Percentiles rank a stretch among this genome's conserved stretches.
These are phyloP conservation scores for Sporothrix curviconia DNA, from an alignment of 2,329 filamentous ascomycete species.

Conservation along the genomic window DNA sequence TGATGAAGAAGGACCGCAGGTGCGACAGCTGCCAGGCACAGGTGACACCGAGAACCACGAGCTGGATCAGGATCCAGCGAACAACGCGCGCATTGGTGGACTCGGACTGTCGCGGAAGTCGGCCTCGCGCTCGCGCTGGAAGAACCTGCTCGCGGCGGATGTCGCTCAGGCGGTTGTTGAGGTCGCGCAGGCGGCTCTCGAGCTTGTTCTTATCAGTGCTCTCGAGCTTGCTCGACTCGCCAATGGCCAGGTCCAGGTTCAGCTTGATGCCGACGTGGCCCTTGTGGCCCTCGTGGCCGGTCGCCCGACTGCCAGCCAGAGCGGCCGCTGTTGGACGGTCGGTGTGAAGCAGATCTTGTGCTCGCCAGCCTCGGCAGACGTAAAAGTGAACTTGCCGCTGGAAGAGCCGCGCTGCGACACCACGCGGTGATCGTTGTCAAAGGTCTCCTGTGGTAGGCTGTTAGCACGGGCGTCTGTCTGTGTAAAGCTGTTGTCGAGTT, in stretches of 20 bases:
- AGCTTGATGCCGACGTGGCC: slow-evolving; percentile 74
- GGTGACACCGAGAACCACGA: slow-evolving; percentile 74
- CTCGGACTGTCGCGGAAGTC: slow-evolving; percentile 97
- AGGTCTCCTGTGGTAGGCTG: slow-evolving; percentile 58
- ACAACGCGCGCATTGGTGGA: slow-evolving; percentile 85
- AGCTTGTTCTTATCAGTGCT: slow-evolving; percentile 91
- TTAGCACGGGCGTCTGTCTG: neutral
- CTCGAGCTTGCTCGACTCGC: slow-evolving; percentile 89
- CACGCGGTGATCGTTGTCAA: slow-evolving; percentile 96
- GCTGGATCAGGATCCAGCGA: slow-evolving; percentile 87
- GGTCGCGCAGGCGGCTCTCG: slow-evolving; percentile 76
- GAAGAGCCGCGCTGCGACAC: slow-evolving; percentile 74
- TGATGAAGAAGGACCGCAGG: slow-evolving; percentile 96
- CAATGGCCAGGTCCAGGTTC: slow-evolving; percentile 84
- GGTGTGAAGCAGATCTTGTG: slow-evolving; percentile 94
- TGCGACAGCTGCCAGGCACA: slow-evolving; percentile 98
- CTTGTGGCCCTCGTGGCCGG: slow-evolving; percentile 22
- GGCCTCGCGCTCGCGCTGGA: slow-evolving; percentile 92
- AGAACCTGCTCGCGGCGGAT: slow-evolving; percentile 91
- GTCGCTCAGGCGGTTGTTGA: slow-evolving; percentile 81
- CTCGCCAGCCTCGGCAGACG: slow-evolving; percentile 86
- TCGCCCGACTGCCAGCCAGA: slow-evolving; percentile 64
- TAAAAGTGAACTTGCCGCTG: slow-evolving; percentile 88
- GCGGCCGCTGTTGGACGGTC: slow-evolving; percentile 61
- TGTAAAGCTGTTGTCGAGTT: too few relatives aligned